phyloP scores from a whole-genome alignment of 768 basidiomycete species.

The Leccinum rimulosum region DNA sequence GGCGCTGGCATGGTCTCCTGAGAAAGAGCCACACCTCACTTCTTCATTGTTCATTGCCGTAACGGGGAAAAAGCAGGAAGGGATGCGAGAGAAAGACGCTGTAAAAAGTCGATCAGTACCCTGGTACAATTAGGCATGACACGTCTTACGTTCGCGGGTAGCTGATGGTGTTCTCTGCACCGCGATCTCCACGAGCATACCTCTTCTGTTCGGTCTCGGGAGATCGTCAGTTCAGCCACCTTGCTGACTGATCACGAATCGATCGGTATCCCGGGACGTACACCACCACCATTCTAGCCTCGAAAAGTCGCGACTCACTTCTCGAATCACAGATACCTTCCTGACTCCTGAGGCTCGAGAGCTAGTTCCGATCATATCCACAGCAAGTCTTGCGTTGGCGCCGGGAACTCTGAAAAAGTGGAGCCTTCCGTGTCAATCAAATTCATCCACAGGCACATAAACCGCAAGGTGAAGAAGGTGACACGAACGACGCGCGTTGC shows the following conservation, averaged over 20 bases:
- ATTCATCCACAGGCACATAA: neutral
- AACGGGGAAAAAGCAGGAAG: neutral
- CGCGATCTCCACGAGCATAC: neutral
- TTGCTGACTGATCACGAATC: neutral
- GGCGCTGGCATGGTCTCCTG: neutral
- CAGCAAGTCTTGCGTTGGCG: slow-evolving; percentile 1
- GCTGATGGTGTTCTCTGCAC: neutral
- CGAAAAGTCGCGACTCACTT: neutral
- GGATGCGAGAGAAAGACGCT: neutral
- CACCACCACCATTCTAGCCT: slow-evolving; percentile 1
- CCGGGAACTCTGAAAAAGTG: neutral
- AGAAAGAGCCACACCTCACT: neutral
- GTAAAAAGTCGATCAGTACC: neutral
- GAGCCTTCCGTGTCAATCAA: neutral
- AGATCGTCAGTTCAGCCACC: neutral
- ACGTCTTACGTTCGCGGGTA: neutral
- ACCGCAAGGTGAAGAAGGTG: slow-evolving; percentile 1
- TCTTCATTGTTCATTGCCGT: neutral
- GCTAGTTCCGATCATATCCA: slow-evolving; percentile 1
- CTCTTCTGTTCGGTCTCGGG: neutral
- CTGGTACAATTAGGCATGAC: neutral
- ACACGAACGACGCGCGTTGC: neutral
- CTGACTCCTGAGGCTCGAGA: slow-evolving; percentile 18
- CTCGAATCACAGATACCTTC: slow-evolving; percentile 10
- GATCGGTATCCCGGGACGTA: neutral